Conservation (phyloP, 225 moss, liverwort and hornwort species). For the Pleurozium schreberi region DNA sequence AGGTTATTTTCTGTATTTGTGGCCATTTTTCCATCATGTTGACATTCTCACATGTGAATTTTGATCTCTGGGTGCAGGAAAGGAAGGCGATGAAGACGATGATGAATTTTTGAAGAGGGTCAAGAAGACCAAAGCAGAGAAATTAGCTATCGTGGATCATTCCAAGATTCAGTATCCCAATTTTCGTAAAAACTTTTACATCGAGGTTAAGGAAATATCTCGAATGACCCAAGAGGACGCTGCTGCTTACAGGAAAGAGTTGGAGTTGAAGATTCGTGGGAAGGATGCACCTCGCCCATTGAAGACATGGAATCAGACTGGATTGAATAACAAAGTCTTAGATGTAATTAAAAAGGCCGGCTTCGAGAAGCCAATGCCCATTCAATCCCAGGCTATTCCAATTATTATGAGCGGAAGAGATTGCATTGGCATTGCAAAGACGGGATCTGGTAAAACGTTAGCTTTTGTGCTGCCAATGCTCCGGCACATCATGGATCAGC, state of each 20-base stretch:
- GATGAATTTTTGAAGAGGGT: conserved; percentile 98
- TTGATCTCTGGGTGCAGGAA: conserved; percentile 36
- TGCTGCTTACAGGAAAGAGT: conserved; percentile 57
- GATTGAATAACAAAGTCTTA: conserved; percentile 80
- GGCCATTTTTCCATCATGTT: background rate
- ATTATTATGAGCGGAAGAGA: conserved; percentile 98
- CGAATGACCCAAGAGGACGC: conserved; percentile 82
- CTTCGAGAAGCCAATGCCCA: conserved; percentile 95
- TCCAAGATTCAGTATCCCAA: conserved; percentile 78
- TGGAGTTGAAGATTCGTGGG: conserved; percentile 94
- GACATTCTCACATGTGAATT: background rate
- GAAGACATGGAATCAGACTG: conserved; percentile 99
- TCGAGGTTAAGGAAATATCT: conserved; percentile 94
- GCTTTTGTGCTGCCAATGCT: conserved; percentile 97
- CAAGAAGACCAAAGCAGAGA: conserved; percentile 97
- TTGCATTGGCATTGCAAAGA: conserved; percentile 97
- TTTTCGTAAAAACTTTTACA: conserved; percentile 93
- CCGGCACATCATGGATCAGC: conserved; percentile 93
- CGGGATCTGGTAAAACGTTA: conserved; percentile 95
- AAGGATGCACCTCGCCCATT: conserved; percentile 91
- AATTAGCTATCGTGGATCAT: conserved; percentile 88
- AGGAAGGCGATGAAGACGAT: conserved; percentile 79
- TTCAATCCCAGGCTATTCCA: conserved; percentile 90
- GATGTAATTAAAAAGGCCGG: conserved; percentile 85
- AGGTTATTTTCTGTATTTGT: background rate